Evolutionary conservation across 2,329 filamentous ascomycete species (phyloP), one percentile per base, ranked within the genome.

Genomic region (Coniochaeta sp.): DNA sequence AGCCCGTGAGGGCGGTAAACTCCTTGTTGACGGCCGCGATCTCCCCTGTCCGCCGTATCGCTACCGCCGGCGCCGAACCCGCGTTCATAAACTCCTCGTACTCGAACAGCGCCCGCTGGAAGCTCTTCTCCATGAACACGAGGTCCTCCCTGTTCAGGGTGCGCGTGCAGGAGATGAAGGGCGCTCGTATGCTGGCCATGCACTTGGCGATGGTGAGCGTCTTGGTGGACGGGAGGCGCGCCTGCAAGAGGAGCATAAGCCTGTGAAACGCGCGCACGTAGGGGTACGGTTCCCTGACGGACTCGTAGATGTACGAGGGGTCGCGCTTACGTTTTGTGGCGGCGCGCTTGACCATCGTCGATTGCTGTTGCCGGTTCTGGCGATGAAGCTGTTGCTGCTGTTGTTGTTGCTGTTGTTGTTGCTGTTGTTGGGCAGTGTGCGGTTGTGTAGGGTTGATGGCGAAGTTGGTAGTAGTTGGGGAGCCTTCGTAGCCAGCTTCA

Each of bases 61-160:
- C 89, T 53, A 99, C 83, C 0, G 91, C 95, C 0, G 94, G 94
- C 4, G 91, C 95, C 33, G 90, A 90, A 55, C 87, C 90, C 57
- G 90, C 85, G 52, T 89, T 84, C 73, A 96, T 87, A 58, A 95
- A 94, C 57, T 95, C 90, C 64, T 97, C 90, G 62, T 95, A 95
- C 65, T 96, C 91, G 63, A 91, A 90, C 10, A 97, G 76, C 0
- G 90, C 95, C 32, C 94, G 83, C 68, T 99, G 94, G 64, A 97
- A 90, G 62, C 89, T 95, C 70, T 95, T 95, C 67, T 99, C 94
- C 87, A 96, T 96, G 67, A 97, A 96, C 20, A 99, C 85, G 26
- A 97, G 75, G 67, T 99, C 94, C 61, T 94, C 86, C 16, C 85
- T 78, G 57, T 90, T 91, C 55, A 97, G 74, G n/a, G 89, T 91